Evolutionary conservation across 352 stramenopile genomes (phyloP).

Genomic region (Globisporangium takayamanum): DNA sequence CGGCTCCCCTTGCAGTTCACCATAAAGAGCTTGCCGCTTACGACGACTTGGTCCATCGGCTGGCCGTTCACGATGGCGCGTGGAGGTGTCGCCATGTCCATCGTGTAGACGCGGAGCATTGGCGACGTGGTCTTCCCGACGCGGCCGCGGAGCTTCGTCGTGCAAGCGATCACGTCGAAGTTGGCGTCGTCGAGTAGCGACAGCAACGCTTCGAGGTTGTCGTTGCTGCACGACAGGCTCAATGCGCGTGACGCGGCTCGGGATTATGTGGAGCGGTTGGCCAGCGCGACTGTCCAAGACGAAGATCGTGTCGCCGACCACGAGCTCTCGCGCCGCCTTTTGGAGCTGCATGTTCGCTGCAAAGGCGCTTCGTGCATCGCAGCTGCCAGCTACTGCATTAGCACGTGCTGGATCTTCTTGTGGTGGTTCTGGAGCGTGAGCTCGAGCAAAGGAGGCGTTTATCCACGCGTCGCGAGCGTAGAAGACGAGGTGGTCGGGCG

Average conservation of each 20-base stretch:
- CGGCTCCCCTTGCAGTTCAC: too few species aligned
- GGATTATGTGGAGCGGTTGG: constrained; percentile 9
- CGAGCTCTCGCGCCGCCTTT: constrained; percentile 42
- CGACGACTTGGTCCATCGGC: too few species aligned
- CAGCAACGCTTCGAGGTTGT: too few species aligned
- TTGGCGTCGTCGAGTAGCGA: too few species aligned
- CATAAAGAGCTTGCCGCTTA: too few species aligned
- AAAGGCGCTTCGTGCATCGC: constrained; percentile 4
- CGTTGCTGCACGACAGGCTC: constrained; percentile 12
- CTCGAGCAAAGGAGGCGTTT: not conserved
- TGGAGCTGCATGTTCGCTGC: constrained; percentile 15
- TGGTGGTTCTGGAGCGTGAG: not conserved
- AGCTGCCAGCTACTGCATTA: not conserved
- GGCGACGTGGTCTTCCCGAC: too few species aligned
- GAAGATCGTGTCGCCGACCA: constrained; percentile 41
- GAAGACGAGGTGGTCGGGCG: constrained; percentile 43
- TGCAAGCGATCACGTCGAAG: too few species aligned
- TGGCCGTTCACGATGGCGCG: too few species aligned
- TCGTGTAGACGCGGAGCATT: too few species aligned
- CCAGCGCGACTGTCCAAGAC: constrained; percentile 7
- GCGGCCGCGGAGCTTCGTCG: too few species aligned
- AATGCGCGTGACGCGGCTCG: constrained; percentile 24
- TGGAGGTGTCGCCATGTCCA: too few species aligned
- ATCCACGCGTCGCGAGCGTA: constrained; percentile 3
- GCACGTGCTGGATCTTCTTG: not conserved